A percentile compares a stretch with the other conserved stretches of the same genome.
phyloP scores from a whole-genome alignment of 2,329 filamentous ascomycete genomes.

The Penicillium sp. region DNA sequence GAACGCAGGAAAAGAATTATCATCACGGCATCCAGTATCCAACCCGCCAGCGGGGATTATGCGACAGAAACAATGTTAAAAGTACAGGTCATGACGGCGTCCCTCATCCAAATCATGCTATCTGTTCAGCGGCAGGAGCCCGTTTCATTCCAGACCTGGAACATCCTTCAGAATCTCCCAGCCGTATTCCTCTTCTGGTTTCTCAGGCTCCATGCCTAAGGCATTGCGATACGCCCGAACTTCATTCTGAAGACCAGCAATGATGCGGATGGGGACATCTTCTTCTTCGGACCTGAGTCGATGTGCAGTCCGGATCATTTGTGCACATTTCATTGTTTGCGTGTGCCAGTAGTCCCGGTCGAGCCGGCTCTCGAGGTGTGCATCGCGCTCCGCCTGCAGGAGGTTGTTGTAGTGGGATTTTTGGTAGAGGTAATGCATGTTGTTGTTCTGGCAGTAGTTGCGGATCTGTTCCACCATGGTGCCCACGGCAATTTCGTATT shows the following conservation, averaged over 20 bases:
- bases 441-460: conserved; percentile 53
- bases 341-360: conserved; percentile 53
- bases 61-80: neutral
- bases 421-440: conserved; percentile 49
- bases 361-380: conserved; percentile 50
- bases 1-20: neutral
- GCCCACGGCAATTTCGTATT: conserved; percentile 51
- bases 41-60: conserved; percentile 2
- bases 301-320: conserved; percentile 52
- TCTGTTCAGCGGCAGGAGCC: neutral
- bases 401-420: conserved; percentile 53
- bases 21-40: neutral
- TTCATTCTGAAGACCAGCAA: conserved; percentile 51
- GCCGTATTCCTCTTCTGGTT: conserved; percentile 51
- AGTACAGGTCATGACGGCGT: conserved; percentile 5
- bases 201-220: conserved; percentile 51
- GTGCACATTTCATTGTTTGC: conserved; percentile 49
- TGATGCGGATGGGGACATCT: conserved; percentile 44
- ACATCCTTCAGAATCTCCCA: conserved; percentile 51
- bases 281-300: conserved; percentile 52
- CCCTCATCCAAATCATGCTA: neutral
- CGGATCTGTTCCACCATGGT: conserved; percentile 54
- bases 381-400: conserved; percentile 52
- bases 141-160: conserved; percentile 35
- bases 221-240: conserved; percentile 51